Evolutionary conservation across 148 eudicot genomes (phyloP).

Genomic region (Chenopodium suecicum): DNA sequence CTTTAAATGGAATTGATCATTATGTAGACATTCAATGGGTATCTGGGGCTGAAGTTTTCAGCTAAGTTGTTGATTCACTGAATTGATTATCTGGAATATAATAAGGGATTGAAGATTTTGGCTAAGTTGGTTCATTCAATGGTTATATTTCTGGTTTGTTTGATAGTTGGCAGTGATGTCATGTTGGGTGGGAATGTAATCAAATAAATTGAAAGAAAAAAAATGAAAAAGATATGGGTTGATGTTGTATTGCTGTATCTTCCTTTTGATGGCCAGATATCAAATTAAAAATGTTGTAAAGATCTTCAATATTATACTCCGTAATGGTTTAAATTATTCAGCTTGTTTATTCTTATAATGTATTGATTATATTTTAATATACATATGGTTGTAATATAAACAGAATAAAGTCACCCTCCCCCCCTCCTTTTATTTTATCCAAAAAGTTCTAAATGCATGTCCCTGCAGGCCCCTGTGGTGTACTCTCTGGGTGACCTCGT

Average conservation of each 20-base stretch:
- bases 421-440: neutral
- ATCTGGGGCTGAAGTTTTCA: neutral
- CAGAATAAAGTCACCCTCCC: neutral
- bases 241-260: neutral
- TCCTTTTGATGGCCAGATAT: neutral
- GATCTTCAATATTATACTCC: neutral
- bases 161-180: neutral
- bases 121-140: neutral
- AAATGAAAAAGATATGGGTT: neutral
- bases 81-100: neutral
- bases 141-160: neutral
- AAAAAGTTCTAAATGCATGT: neutral
- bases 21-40: neutral
- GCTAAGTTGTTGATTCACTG: neutral
- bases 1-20: neutral
- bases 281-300: neutral
- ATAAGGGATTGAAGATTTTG: neutral
- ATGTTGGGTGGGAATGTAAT: neutral
- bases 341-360: neutral
- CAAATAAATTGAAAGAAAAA: too few relatives aligned
- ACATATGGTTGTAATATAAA: neutral
- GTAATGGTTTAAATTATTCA: neutral
- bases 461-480: neutral
- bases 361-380: too few relatives aligned
- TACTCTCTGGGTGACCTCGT: neutral